Evolutionary conservation across 441 rosid species (phyloP), one percentile per base, ranked within the genome.

Genomic region (Euphorbia corollata): DNA sequence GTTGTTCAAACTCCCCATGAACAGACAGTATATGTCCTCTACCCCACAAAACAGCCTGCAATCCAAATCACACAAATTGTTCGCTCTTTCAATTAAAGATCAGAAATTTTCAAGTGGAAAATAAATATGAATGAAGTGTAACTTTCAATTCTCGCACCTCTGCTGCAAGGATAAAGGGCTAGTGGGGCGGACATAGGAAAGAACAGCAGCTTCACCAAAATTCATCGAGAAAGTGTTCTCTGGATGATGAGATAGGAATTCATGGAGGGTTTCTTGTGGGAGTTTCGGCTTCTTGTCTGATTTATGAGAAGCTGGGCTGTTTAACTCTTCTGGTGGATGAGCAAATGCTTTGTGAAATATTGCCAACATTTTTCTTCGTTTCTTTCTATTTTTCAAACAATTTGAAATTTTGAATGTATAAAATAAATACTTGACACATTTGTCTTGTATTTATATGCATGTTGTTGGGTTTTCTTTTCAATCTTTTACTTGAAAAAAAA

Each of bases 1-100:
- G 69, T 92, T 90, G 85, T 85, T 83, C 77, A 92, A 78, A 73
- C 83, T 83, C 78, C 98, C 98, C 70, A 83, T n/a, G 80, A 92
- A 92, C 19, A 88, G 66, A 74, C 97, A 92, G 63, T 85, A 87
- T 53, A 87, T 79, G 34, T 88, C 87, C 68, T 92, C 90, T 11
- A 77, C 73, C 20, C 88, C 97, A 73, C 89, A 87, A 41, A 92
- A 90, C 81, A 86, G 62, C 86, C 97, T 89, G 81, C 75, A 57
- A n/a, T n/a, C n/a, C n/a, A n/a, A n/a, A n/a, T n/a, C n/a, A n/a
- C n/a, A n/a, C n/a, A n/a, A n/a, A n/a, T n/a, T n/a, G n/a, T n/a
- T n/a, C n/a, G n/a, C n/a, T n/a, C n/a, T n/a, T n/a, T n/a, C n/a
- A n/a, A n/a, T n/a, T n/a, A n/a, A n/a, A n/a, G n/a, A n/a, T n/a